Evolutionary conservation across 1,284 basidiomycete genomes (phyloP), one percentile per base, ranked within the genome.

Genomic region (Inonotus obliquus): DNA sequence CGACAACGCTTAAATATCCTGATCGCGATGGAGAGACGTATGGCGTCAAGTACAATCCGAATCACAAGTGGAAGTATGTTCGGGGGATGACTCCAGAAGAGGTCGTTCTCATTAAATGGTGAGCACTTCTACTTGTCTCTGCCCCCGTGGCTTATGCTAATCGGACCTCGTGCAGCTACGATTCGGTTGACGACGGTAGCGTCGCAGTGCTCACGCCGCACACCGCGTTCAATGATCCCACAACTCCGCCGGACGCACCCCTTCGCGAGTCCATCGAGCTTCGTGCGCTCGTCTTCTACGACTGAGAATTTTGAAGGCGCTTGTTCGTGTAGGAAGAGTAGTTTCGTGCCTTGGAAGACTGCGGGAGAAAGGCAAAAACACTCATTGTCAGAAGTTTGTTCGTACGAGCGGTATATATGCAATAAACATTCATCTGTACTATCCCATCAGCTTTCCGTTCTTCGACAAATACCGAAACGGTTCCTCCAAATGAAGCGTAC

Each of bases 31-130:
- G 85, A 1, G 83, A 87, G 74, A 86, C 82, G 13, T 76, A 79
- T 61, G 74, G 76, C 27, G 81, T 90, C 38, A 76, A 74, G 69
- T 79, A 75, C 67, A 84, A 79, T 69, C 73, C 78, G 2, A 72
- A 75, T 35, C 84, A 89, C 63, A 74, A 73, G 67, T 90, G 86
- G 86, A 85, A 84, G 70, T 89, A 88, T 70, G 63, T 86, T 56
- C 72, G 75, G 47, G 85, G 83, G 0, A 80, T 88, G 79, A 77
- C 73, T 11, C 82, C 86, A 0, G 82, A 87, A 29, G 86, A 90
- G 70, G 69, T 81, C 47, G 80, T 86, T 37, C 69, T 89, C 35
- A 83, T 89, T 68, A 89, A 89, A 73, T 88, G 86, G 84, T 88
- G 63, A 57, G 83, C 27, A 47, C 9, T n/a, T 35, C 11, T n/a